Conservation (phyloP, 2,329 filamentous ascomycete species). For the Chrysoporthe cubensis region DNA sequence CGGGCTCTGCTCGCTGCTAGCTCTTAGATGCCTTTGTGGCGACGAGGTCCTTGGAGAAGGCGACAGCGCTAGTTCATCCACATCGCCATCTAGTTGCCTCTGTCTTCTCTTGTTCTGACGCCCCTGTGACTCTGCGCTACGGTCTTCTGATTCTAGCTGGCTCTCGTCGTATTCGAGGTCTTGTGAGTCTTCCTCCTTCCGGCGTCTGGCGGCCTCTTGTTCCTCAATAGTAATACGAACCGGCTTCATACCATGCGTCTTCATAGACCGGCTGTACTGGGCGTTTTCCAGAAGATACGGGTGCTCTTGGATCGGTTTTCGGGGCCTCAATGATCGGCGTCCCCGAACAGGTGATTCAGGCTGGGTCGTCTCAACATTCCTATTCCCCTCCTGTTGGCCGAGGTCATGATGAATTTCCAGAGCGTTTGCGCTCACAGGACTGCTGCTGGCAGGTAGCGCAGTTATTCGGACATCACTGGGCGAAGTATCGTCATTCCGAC, state of each 20-base stretch:
- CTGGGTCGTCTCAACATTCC: not conserved
- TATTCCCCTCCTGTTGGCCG: not conserved
- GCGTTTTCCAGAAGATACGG: slow-evolving; percentile 62
- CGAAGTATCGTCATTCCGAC: slow-evolving; percentile 33
- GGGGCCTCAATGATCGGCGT: slow-evolving; percentile 56
- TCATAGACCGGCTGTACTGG: slow-evolving; percentile 56
- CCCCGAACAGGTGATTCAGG: slow-evolving; percentile 21
- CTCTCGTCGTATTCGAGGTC: slow-evolving; percentile 58
- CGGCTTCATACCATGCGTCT: slow-evolving; percentile 58
- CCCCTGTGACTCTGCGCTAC: slow-evolving; percentile 31
- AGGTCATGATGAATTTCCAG: not conserved
- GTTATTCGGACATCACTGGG: slow-evolving; percentile 35
- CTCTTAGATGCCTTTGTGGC: slow-evolving; percentile 27
- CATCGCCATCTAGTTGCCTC: slow-evolving; percentile 29
- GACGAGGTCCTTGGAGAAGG: slow-evolving; percentile 38
- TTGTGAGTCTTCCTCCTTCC: slow-evolving; percentile 44
- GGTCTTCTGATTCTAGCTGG: slow-evolving; percentile 43
- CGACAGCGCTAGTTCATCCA: slow-evolving; percentile 36
- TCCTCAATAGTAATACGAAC: slow-evolving; percentile 45
- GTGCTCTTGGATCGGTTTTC: slow-evolving; percentile 65
- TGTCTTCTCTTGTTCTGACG: slow-evolving; percentile 43
- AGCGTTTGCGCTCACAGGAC: not conserved
- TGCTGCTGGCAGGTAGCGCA: slow-evolving; percentile 25
- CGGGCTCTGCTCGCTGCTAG: slow-evolving; percentile 37
- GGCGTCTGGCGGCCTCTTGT: slow-evolving; percentile 35